A percentile compares a stretch with the other conserved stretches of the same genome.
These are phyloP conservation scores for Talaromyces nanjingensis DNA, from an alignment of 495 filamentous ascomycete species.

Conservation along the genomic window DNA sequence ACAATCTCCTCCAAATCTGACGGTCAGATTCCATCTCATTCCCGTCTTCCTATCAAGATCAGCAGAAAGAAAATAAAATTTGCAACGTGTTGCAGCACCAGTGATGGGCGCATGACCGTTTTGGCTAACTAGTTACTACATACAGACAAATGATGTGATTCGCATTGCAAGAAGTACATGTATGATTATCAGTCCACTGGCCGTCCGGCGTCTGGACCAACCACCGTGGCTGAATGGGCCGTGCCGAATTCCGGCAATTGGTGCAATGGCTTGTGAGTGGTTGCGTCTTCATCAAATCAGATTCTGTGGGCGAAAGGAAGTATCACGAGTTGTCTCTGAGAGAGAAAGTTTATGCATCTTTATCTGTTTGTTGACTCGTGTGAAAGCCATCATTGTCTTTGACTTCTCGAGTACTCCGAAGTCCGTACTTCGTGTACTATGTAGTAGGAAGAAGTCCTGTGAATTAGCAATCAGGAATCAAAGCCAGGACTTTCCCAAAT, in stretches of 20 bases:
- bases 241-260: background rate
- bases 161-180: background rate
- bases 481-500: background rate
- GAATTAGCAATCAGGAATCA: background rate
- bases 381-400: background rate
- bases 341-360: background rate
- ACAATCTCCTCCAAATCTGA: background rate
- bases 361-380: background rate
- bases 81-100: background rate
- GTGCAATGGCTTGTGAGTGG: background rate
- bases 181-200: background rate
- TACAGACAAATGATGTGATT: background rate
- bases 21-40: background rate
- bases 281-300: background rate
- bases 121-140: background rate
- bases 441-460: background rate
- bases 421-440: background rate
- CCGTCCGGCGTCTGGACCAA: background rate
- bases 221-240: conserved; percentile 3
- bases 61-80: background rate
- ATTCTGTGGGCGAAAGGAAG: background rate
- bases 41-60: background rate
- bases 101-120: conserved; percentile 1
- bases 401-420: background rate
- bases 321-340: background rate